Base-by-base conservation (phyloP, 2,329 filamentous ascomycete species). In the Penicillium sp. region DNA sequence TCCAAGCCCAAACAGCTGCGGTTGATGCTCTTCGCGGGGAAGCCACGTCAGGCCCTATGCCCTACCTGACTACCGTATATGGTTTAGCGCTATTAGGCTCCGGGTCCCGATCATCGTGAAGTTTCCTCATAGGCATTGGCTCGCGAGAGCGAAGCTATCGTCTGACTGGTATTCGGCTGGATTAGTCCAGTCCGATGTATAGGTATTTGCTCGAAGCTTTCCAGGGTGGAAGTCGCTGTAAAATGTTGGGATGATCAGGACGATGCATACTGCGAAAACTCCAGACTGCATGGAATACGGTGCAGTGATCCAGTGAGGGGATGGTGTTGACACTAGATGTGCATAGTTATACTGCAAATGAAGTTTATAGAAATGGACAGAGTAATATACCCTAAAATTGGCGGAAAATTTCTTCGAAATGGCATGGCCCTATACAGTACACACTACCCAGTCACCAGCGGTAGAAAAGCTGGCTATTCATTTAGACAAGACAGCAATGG, bases 11-110 rank as follows among this genome's bases (percentile, higher is more conserved):
- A 24, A 9, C 43, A 41, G 8, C 39, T 37, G 42, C 43, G 39
- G 48, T 25, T 35, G 44, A 46, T 42, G 42, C 47, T 47, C 52
- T 53, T 58, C 57, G 57, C 54, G 56, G 57, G 56, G 56, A 57
- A 54, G 48, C 51, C 53, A 55, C 44, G 48, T 42, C 38, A 41
- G 47, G 55, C 53, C 55, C 53, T 56, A 44, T 50, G 46, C 55
- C 55, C 56, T 58, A 53, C 1, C 8, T 41, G 4, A 33, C 10
- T 23, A 1, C 53, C n/a, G 0, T 24, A 47, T 44, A 1, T 1
- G 42, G 51, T 28, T 13, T 55, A 52, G 53, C 25, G 53, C 5
- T 28, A 28, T 46, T 18, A 38, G 41, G 24, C n/a, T 3, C 37
- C 28, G 41, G 23, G 23, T 37, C 23, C 31, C 35, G 32, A 47